Percentiles rank a stretch among this genome's conserved stretches.
These are phyloP conservation scores for Trichoderma sp. DNA, from an alignment of 2,329 filamentous ascomycete genomes.

Conservation along the genomic window DNA sequence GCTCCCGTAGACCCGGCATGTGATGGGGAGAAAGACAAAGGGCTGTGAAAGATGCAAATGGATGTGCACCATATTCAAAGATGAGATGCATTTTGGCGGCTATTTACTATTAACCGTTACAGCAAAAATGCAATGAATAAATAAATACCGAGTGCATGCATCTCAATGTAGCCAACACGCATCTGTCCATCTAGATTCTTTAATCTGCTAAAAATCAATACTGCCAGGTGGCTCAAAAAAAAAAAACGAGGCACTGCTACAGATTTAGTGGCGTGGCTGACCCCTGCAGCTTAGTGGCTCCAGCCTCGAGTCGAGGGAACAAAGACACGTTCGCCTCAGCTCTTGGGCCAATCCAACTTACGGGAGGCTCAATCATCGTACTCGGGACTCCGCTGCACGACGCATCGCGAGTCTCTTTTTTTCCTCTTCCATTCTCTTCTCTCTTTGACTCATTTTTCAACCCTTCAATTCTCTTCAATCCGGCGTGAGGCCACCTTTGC, in stretches of 20 bases:
- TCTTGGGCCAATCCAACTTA: conserved; percentile 8
- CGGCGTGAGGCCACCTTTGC: background rate
- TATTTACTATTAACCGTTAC: background rate
- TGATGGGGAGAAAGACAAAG: background rate
- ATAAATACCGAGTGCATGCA: background rate
- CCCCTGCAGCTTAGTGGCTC: conserved; percentile 18
- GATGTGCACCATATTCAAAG: background rate
- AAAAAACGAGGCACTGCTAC: background rate
- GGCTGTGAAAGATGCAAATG: background rate
- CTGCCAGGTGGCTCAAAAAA: background rate
- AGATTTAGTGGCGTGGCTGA: conserved; percentile 5
- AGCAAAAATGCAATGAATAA: background rate
- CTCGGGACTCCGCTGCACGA: conserved; percentile 13
- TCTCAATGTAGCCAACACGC: background rate
- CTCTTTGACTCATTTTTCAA: background rate
- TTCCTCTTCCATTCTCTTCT: conserved; percentile 12
- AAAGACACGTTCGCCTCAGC: conserved; percentile 21
- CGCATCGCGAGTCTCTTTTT: conserved; percentile 15
- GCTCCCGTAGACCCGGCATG: background rate
- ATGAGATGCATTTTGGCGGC: background rate
- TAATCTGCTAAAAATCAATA: background rate
- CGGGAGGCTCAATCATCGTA: conserved; percentile 17
- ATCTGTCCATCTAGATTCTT: background rate
- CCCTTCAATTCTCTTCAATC: background rate
- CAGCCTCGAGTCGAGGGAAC: conserved; percentile 1